These are phyloP conservation scores for Amylostereum chailletii DNA, from an alignment of 1,284 basidiomycete species.

Conservation along the genomic window DNA sequence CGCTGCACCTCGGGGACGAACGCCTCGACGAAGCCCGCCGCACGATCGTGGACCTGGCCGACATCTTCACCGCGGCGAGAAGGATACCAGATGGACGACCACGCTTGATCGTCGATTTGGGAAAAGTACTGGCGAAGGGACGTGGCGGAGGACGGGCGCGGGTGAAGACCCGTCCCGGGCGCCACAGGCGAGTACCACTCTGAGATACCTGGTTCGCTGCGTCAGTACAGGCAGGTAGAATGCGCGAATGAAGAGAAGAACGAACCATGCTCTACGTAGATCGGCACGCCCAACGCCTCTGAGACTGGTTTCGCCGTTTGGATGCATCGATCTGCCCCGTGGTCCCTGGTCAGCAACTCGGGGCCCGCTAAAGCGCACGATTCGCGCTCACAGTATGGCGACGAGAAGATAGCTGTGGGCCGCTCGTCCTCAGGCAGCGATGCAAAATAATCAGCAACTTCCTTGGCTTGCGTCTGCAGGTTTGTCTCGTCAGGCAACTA, in stretches of 20 bases:
- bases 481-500: not conserved
- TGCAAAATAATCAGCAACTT: conserved; percentile 57
- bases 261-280: conserved; percentile 69
- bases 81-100: conserved; percentile 62
- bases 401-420: conserved; percentile 74
- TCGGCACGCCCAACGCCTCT: conserved; percentile 51
- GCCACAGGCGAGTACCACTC: conserved; percentile 81
- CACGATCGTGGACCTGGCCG: conserved; percentile 53
- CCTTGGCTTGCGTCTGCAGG: conserved; percentile 60
- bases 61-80: conserved; percentile 68
- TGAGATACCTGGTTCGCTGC: conserved; percentile 44
- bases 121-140: conserved; percentile 45
- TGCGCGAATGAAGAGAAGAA: not conserved
- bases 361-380: not conserved
- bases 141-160: conserved; percentile 49
- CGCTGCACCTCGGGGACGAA: conserved; percentile 43
- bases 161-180: conserved; percentile 63
- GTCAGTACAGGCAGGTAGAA: not conserved
- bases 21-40: conserved; percentile 40
- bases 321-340: conserved; percentile 64
- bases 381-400: conserved; percentile 61
- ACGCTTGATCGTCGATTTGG: conserved; percentile 46
- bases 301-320: conserved; percentile 69
- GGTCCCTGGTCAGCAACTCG: not conserved
- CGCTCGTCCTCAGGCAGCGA: conserved; percentile 57